Evolutionary conservation across 306 rosid species (phyloP).

Genomic region (Quercus variabilis): DNA sequence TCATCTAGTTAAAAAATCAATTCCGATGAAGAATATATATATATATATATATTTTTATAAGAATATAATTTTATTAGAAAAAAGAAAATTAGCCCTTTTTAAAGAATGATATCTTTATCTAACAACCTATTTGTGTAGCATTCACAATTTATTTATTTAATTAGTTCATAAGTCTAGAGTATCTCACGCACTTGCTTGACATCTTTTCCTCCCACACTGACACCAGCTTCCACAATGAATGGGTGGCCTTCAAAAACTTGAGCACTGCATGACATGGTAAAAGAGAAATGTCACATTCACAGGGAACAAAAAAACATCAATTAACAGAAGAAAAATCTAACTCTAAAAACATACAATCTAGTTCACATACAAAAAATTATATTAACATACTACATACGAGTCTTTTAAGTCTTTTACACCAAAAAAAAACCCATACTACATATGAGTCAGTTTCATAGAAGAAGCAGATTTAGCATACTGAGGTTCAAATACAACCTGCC

Average conservation of each 20-base stretch:
- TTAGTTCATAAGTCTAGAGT: not conserved
- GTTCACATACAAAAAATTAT: not conserved
- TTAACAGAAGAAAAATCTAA: not conserved
- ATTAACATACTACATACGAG: not conserved
- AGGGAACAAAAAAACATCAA: not conserved
- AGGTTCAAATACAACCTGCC: constrained; percentile 70
- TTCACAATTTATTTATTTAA: not conserved
- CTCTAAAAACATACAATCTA: not conserved
- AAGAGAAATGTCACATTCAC: constrained; percentile 10
- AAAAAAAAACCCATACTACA: too few species aligned
- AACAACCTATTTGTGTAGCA: not conserved
- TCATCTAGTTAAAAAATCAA: not conserved
- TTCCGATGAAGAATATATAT: not conserved
- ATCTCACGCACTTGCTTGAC: constrained; percentile 71
- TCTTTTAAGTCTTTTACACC: too few species aligned
- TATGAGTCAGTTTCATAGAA: constrained; percentile 3
- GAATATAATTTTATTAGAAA: too few species aligned
- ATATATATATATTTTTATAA: not conserved
- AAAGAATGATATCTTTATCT: not conserved
- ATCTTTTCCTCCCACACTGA: constrained; percentile 91
- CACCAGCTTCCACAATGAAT: constrained; percentile 95
- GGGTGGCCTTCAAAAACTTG: constrained; percentile 98
- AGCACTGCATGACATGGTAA: constrained; percentile 50
- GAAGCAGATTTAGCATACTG: constrained; percentile 27
- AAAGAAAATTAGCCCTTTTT: too few species aligned